These are phyloP conservation scores for Trichocladium antarcticum DNA, from an alignment of 495 filamentous ascomycete species.

Conservation along the genomic window DNA sequence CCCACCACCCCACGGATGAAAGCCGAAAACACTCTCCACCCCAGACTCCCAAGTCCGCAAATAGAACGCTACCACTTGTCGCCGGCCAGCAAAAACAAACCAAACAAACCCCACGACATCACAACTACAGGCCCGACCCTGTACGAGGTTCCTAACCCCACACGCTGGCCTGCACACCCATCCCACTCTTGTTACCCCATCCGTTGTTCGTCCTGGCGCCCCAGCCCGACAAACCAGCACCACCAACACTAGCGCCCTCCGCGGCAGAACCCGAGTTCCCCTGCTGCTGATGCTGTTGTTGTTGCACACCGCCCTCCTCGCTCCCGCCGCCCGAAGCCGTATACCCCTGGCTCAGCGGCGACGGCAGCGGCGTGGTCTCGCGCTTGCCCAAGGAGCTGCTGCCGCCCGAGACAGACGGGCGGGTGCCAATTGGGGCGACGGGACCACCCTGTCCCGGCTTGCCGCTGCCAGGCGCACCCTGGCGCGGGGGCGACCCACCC, in stretches of 20 bases:
- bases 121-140: neutral
- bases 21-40: neutral
- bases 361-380: conserved; percentile 79
- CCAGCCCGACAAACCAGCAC: conserved; percentile 42
- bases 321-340: conserved; percentile 37
- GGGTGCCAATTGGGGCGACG: conserved; percentile 75
- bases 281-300: too few species aligned
- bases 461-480: conserved; percentile 29
- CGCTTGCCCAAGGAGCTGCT: conserved; percentile 56
- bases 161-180: conserved; percentile 64
- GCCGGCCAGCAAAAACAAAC: neutral
- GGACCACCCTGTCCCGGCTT: conserved; percentile 29
- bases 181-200: conserved; percentile 61
- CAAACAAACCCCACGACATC: neutral
- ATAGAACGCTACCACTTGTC: too few species aligned
- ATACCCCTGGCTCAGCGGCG: conserved; percentile 75
- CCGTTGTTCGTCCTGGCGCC: conserved; percentile 53
- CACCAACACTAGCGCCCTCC: conserved; percentile 17
- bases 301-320: neutral
- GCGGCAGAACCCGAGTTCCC: too few species aligned
- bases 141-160: conserved; percentile 48
- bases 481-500: conserved; percentile 71
- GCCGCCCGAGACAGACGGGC: conserved; percentile 46
- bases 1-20: neutral
- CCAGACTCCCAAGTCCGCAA: neutral